Evolutionary conservation across 169 alveolate genomes (phyloP), one percentile per base, ranked within the genome.

Genomic region (Cryptosporidium muris): DNA sequence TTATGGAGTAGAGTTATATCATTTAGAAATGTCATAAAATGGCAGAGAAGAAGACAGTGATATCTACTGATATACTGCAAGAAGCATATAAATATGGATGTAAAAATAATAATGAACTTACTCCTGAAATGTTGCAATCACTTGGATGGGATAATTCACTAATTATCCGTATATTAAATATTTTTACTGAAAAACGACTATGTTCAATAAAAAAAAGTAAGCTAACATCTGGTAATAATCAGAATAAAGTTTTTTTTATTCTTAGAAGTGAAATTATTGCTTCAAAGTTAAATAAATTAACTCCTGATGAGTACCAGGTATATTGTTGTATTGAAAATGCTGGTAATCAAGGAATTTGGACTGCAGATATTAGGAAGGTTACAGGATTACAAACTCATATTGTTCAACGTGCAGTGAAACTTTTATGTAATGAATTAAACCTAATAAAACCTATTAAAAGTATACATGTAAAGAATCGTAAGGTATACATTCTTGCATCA

Each of bases 341-440:
- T 36, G 97, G 96, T 4, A 94, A 91, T 54, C 91, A 92, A 60
- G 96, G 97, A 56, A 93, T 94, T 36, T 95, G 98, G 98, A 94
- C 97, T 25, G 97, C 97, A 4, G 98, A 95, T 82, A 89, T 95
- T 36, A 88, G 96, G 65, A 95, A 94, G 90, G 89, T 89, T 53
- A 93, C 96, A 63, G 96, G 94, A 37, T 85, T 95, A 63, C 90
- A 95, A 95, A 92, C 94, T 36, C 95, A 94, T 66, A 94, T 91
- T 64, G 93, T 95, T 43, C 97, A 95, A 58, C 80, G 95, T 47
- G 91, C 95, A 25, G 94, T 94, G 51, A 93, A 92, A 90, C 82
- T 91, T 53, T 81, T 95, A 65, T 90, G 95, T 74, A 97, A 93
- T 81, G 90, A 82, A 38, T 90, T 90, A 63, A 89, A 94, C 68